These are phyloP conservation scores for Dovyalis caffra DNA, from an alignment of 345 rosid species.

Conservation along the genomic window DNA sequence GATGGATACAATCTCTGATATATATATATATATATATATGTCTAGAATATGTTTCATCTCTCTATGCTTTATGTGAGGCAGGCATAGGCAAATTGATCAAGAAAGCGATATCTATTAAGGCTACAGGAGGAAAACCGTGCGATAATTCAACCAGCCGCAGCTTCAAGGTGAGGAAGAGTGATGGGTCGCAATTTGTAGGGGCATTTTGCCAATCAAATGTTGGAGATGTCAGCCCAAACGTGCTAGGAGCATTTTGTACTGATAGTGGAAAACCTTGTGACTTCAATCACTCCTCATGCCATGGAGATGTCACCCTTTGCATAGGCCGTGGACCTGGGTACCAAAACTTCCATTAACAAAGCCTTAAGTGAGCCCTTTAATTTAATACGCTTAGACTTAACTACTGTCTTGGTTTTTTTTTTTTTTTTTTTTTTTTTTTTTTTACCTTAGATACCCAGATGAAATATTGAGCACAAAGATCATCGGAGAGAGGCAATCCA, in stretches of 20 bases:
- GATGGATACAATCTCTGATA: too few species aligned
- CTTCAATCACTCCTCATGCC: constrained; percentile 59
- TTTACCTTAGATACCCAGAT: constrained; percentile 51
- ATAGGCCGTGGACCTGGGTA: constrained; percentile 65
- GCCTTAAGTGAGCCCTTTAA: background rate
- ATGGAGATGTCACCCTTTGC: constrained; percentile 51
- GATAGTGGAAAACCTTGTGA: constrained; percentile 52
- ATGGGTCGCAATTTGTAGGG: constrained; percentile 45
- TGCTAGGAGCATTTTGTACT: constrained; percentile 56
- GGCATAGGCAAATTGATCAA: constrained; percentile 15
- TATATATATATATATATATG: too few species aligned
- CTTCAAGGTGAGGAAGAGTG: constrained; percentile 52
- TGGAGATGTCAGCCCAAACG: constrained; percentile 60
- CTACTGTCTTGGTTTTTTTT: background rate
- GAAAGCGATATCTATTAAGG: constrained; percentile 35
- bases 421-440: too few species aligned
- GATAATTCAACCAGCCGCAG: constrained; percentile 42
- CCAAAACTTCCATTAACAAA: background rate
- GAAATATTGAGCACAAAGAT: constrained; percentile 55
- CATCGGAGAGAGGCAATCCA: constrained; percentile 50
- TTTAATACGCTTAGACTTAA: background rate
- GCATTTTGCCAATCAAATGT: constrained; percentile 66
- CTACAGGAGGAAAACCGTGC: constrained; percentile 49
- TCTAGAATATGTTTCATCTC: too few species aligned
- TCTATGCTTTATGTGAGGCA: constrained; percentile 3